phyloP scores from a whole-genome alignment of 73 alveolate species.

The Durusdinium trenchii region DNA sequence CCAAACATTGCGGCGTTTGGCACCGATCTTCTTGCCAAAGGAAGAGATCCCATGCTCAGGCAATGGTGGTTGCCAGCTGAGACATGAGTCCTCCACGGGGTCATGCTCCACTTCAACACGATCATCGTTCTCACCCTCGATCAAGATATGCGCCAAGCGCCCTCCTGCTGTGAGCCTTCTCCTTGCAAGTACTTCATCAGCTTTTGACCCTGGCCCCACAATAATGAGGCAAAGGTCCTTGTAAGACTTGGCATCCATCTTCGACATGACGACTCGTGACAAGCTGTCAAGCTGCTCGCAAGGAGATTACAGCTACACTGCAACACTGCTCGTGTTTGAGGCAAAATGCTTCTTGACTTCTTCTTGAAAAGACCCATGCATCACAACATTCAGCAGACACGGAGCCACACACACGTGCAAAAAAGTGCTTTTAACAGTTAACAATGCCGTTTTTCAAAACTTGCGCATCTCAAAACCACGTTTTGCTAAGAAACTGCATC shows the following conservation, averaged over 20 bases:
- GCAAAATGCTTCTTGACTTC: no score
- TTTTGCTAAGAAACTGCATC: no score
- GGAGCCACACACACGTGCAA: no score
- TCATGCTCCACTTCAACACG: background rate
- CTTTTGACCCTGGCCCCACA: background rate
- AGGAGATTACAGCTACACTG: no score
- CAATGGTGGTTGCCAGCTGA: background rate
- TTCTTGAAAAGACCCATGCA: no score
- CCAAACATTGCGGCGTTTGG: background rate
- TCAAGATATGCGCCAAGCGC: background rate
- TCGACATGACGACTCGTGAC: no score
- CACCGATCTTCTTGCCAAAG: background rate
- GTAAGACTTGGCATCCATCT: background rate
- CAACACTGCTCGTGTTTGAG: no score
- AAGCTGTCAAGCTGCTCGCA: no score
- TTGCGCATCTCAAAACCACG: no score
- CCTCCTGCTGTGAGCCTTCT: background rate
- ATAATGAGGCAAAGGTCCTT: constrained; percentile 14
- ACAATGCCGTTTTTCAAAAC: no score
- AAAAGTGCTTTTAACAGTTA: no score
- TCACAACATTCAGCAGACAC: no score
- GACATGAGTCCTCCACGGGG: background rate
- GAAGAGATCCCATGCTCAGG: background rate
- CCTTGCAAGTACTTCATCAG: background rate
- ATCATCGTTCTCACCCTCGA: background rate